phyloP scores from a whole-genome alignment of 331 rosid genomes.

The Dryas integrifolia region DNA sequence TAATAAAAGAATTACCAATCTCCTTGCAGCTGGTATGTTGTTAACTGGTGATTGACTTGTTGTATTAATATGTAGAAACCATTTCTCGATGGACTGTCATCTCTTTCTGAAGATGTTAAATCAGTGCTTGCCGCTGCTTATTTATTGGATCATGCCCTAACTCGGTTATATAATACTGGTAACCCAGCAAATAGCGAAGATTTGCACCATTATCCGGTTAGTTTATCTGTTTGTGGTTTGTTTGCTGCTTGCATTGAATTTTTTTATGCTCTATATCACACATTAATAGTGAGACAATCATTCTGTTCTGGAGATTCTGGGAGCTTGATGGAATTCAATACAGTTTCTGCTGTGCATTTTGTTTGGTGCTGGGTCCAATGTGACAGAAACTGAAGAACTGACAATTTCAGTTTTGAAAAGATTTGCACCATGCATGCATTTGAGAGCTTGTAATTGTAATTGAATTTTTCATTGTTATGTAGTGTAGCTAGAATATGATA shows the following conservation, averaged over 20 bases:
- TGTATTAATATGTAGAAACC: conserved; percentile 35
- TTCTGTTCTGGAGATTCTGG: neutral
- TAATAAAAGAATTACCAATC: conserved; percentile 5
- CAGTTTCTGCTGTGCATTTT: neutral
- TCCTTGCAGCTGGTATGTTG: neutral
- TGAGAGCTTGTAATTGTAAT: neutral
- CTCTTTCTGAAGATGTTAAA: conserved; percentile 50
- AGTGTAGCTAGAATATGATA: neutral
- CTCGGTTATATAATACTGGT: conserved; percentile 40
- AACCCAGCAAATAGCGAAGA: conserved; percentile 33
- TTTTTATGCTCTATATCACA: neutral
- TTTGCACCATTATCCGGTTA: conserved; percentile 49
- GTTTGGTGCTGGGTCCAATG: conserved; percentile 1
- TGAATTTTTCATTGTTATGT: neutral
- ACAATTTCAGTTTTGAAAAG: neutral
- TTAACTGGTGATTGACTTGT: conserved; percentile 12
- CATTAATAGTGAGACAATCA: neutral
- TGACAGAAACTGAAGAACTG: neutral
- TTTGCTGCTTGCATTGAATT: neutral
- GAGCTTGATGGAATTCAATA: neutral
- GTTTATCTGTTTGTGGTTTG: conserved; percentile 4
- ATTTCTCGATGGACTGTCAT: conserved; percentile 45
- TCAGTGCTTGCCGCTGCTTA: conserved; percentile 50
- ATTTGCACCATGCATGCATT: neutral
- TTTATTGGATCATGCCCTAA: conserved; percentile 46